These are phyloP conservation scores for Chimonanthus salicifolius DNA, from an alignment of 164 flowering plant genomes.

Conservation along the genomic window DNA sequence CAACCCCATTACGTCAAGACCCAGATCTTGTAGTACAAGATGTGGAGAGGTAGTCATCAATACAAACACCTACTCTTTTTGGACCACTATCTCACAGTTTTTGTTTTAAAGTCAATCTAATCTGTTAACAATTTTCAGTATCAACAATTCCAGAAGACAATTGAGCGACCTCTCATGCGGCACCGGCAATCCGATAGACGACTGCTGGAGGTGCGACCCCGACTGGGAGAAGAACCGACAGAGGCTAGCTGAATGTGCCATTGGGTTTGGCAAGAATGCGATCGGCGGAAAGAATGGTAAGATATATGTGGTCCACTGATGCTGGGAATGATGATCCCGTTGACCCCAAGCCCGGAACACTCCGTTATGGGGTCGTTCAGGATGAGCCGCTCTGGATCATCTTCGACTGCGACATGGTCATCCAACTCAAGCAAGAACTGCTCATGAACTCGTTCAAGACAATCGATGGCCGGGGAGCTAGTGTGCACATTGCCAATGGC, in stretches of 20 bases:
- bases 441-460: slow-evolving; percentile 76
- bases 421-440: slow-evolving; percentile 57
- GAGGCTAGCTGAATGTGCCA: slow-evolving; percentile 61
- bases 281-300: slow-evolving; percentile 64
- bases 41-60: slow-evolving; percentile 43
- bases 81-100: neutral
- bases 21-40: slow-evolving; percentile 51
- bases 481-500: slow-evolving; percentile 76
- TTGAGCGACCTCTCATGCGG: slow-evolving; percentile 51
- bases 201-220: slow-evolving; percentile 83
- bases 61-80: neutral
- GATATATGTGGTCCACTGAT: slow-evolving; percentile 65
- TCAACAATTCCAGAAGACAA: slow-evolving; percentile 48
- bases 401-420: slow-evolving; percentile 64
- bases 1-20: slow-evolving; percentile 26
- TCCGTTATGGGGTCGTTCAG: slow-evolving; percentile 55
- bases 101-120: no score
- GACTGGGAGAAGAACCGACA: slow-evolving; percentile 65
- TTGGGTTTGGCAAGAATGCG: slow-evolving; percentile 78
- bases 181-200: slow-evolving; percentile 84
- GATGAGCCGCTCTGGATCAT: slow-evolving; percentile 70
- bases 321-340: slow-evolving; percentile 47
- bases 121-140: slow-evolving; percentile 18
- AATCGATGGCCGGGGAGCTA: slow-evolving; percentile 70
- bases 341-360: slow-evolving; percentile 64